Conservation (phyloP, 176 grass and related monocot genomes). For the Oryza rufipogon region DNA sequence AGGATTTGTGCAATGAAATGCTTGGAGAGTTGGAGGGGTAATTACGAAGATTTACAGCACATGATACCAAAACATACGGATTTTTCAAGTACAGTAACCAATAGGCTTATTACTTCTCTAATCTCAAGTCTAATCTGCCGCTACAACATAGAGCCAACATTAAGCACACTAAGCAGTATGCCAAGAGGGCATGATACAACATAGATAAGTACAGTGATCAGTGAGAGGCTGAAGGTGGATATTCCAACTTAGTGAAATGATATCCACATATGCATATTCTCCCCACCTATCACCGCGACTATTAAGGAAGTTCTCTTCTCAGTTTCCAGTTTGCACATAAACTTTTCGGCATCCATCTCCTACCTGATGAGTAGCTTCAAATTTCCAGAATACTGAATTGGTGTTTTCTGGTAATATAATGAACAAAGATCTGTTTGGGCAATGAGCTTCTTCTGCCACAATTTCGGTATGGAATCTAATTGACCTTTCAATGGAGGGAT, state of each 20-base stretch:
- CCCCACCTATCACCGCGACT: neutral
- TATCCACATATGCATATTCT: constrained; percentile 18
- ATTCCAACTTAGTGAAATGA: neutral
- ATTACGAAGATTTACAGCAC: too few relatives aligned
- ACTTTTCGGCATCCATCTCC: neutral
- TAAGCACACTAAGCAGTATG: too few relatives aligned
- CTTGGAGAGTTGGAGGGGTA: too few relatives aligned
- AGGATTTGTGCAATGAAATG: too few relatives aligned
- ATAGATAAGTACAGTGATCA: neutral
- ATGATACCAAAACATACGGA: too few relatives aligned
- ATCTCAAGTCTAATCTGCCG: too few relatives aligned
- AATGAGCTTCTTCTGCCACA: constrained; percentile 11
- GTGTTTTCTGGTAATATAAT: constrained; percentile 20
- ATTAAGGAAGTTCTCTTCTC: neutral
- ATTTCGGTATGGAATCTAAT: constrained; percentile 8
- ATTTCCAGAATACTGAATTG: constrained; percentile 22
- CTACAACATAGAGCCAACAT: too few relatives aligned
- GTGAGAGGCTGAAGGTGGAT: neutral
- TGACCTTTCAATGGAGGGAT: constrained; percentile 6
- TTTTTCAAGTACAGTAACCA: too few relatives aligned
- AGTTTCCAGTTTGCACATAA: neutral
- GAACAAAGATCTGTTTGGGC: constrained; percentile 20
- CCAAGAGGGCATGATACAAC: neutral
- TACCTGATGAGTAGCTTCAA: constrained; percentile 3
- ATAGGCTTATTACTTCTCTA: too few relatives aligned